These are phyloP conservation scores for Chlorociboria aeruginascens DNA, from an alignment of 495 filamentous ascomycete species.

Conservation along the genomic window DNA sequence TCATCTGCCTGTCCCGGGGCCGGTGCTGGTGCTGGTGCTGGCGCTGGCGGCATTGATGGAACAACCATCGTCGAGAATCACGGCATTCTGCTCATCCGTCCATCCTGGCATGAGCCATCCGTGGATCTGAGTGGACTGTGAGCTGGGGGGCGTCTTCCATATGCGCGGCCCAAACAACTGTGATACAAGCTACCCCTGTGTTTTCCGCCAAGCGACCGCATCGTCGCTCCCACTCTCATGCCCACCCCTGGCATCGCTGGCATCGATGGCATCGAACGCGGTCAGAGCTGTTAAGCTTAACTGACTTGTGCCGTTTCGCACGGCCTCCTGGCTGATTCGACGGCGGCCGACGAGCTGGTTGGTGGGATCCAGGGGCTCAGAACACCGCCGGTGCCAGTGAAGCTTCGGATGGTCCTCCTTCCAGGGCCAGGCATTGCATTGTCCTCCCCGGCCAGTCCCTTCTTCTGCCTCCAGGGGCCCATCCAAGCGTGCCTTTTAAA, in stretches of 20 bases:
- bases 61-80: not conserved
- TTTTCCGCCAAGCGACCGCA: not conserved
- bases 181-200: slow-evolving; percentile 9
- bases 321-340: not conserved
- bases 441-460: not conserved
- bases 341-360: not conserved
- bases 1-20: no score
- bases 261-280: not conserved
- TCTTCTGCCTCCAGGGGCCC: slow-evolving; percentile 8
- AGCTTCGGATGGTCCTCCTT: slow-evolving; percentile 7
- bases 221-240: not conserved
- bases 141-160: no score
- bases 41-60: not conserved
- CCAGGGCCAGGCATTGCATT: slow-evolving; percentile 1
- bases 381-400: slow-evolving; percentile 3
- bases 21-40: no score
- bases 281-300: slow-evolving; percentile 1
- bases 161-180: not conserved
- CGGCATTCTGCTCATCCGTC: not conserved
- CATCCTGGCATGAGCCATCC: not conserved
- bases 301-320: not conserved
- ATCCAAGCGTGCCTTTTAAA: slow-evolving; percentile 11
- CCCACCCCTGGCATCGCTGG: not conserved
- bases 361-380: slow-evolving; percentile 5
- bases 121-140: not conserved